These are phyloP conservation scores for Malassezia slooffiae DNA, from an alignment of 1,284 basidiomycete species.

Conservation along the genomic window DNA sequence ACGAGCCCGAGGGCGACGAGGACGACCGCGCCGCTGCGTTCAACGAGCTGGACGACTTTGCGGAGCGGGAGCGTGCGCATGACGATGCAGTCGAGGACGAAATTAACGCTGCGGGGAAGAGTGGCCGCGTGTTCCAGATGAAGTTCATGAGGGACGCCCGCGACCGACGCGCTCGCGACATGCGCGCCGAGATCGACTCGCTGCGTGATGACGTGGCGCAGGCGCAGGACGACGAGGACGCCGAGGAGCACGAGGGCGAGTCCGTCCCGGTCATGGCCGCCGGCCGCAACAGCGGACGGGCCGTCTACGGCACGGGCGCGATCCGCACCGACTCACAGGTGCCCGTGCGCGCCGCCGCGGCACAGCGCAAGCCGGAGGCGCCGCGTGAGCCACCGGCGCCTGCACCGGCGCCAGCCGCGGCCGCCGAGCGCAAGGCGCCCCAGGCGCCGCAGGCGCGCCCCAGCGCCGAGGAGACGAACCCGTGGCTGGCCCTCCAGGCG, in stretches of 20 bases:
- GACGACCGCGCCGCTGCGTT: conserved; percentile 14
- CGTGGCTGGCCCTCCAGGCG: conserved; percentile 19
- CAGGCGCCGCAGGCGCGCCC: neutral
- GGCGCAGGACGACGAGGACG: conserved; percentile 14
- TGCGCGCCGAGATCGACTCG: conserved; percentile 28
- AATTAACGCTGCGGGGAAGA: conserved; percentile 21
- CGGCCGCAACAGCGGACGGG: conserved; percentile 25
- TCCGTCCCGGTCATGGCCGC: conserved; percentile 10
- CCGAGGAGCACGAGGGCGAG: conserved; percentile 10
- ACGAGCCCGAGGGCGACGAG: conserved; percentile 9
- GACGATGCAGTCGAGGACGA: conserved; percentile 19
- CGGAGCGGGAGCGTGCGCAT: conserved; percentile 18
- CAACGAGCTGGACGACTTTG: conserved; percentile 29
- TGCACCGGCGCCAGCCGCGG: neutral
- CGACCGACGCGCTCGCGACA: conserved; percentile 22
- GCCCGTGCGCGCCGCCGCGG: neutral
- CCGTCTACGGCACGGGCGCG: conserved; percentile 21
- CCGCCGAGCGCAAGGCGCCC: too few relatives aligned
- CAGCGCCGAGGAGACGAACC: conserved; percentile 16
- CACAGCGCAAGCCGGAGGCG: neutral
- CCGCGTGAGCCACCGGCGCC: neutral
- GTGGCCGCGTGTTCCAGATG: conserved; percentile 36
- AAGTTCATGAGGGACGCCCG: conserved; percentile 47
- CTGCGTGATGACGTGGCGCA: conserved; percentile 19
- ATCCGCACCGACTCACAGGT: neutral